phyloP scores from a whole-genome alignment of 106 monocot genomes.

The Xerophyta viscosa region DNA sequence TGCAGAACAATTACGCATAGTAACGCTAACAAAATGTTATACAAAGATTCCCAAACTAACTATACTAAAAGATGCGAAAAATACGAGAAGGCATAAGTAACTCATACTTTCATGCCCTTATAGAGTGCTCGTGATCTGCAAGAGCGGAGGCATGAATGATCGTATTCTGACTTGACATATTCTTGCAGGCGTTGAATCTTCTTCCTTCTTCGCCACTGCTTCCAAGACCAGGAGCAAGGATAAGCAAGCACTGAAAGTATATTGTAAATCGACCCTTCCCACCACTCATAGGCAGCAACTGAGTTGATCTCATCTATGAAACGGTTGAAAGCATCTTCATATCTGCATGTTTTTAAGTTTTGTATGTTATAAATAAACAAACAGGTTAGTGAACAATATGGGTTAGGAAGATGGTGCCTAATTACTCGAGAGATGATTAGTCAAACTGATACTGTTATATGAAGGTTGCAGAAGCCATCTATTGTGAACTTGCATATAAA shows the following conservation, averaged over 20 bases:
- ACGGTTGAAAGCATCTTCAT: conserved; percentile 90
- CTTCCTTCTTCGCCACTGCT: conserved; percentile 84
- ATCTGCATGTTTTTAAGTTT: conserved; percentile 31
- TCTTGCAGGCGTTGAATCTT: conserved; percentile 77
- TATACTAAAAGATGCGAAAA: too few species aligned
- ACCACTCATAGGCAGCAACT: conserved; percentile 95
- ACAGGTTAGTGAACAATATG: too few species aligned
- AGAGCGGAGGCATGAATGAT: conserved; percentile 82
- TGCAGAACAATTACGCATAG: too few species aligned
- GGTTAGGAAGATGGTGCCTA: too few species aligned
- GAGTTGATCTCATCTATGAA: conserved; percentile 96
- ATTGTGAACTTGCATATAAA: too few species aligned
- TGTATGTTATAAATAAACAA: neutral
- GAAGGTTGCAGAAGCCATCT: too few species aligned
- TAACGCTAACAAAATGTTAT: too few species aligned
- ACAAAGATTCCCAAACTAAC: too few species aligned
- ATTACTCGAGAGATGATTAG: too few species aligned
- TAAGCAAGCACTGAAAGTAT: conserved; percentile 74
- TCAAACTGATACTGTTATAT: too few species aligned
- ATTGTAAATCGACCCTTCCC: conserved; percentile 91
- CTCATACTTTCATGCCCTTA: conserved; percentile 93
- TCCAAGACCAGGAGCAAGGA: conserved; percentile 98
- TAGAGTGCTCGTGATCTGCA: conserved; percentile 96
- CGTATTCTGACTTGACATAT: conserved; percentile 92
- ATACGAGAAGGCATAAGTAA: neutral